Base-by-base conservation (phyloP, 129 eudicot genomes). In the Solidago caesia region DNA sequence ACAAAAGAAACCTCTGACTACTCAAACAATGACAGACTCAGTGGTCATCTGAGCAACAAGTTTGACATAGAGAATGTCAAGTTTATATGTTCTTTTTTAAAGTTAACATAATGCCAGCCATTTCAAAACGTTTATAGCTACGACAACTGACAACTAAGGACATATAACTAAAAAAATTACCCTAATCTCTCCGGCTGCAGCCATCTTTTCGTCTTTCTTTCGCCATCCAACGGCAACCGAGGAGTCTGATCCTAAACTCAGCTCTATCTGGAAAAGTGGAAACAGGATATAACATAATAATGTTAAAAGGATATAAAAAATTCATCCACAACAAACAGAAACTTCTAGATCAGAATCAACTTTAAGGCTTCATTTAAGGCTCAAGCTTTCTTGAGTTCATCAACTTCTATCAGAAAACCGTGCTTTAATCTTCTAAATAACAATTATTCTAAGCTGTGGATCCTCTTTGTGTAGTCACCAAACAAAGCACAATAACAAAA, bases 221-320 rank as follows among this genome's bases (percentile, higher is more conserved):
- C 86, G 86, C 99, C 99, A 94, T 68, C 99, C 99, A 83, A 94
- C 96, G 82, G 89, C 86, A 75, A 94, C 69, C 43, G 88, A 86
- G 11, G 97, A 85, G 65, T 94, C 99, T 47, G 87, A 42, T 9
- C 97, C 99, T 77, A 94, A 83, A 80, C 76, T 73, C 70, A 94
- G 87, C 70, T 88, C 93, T 70, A 94, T 94, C 99, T 94, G 91
- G 29, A 77, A 73, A 42, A 44, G 42, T 68, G 52, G 44, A 27
- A 64, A 67, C 47, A 44, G 7, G 6, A 39, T 25, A 29, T 51
- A 65, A 74, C 33, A 43, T 43, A 75, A 16, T 12, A 5, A 41
- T 27, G 39, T 47, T 5, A 75, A 56, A 2, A 26, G 7, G 1
- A 48, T 44, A 68, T 25, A 47, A 15, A 21, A 45, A 42, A 64